Evolutionary conservation across 2,329 filamentous ascomycete genomes (phyloP).

Genomic region (Nothophoma quercina): DNA sequence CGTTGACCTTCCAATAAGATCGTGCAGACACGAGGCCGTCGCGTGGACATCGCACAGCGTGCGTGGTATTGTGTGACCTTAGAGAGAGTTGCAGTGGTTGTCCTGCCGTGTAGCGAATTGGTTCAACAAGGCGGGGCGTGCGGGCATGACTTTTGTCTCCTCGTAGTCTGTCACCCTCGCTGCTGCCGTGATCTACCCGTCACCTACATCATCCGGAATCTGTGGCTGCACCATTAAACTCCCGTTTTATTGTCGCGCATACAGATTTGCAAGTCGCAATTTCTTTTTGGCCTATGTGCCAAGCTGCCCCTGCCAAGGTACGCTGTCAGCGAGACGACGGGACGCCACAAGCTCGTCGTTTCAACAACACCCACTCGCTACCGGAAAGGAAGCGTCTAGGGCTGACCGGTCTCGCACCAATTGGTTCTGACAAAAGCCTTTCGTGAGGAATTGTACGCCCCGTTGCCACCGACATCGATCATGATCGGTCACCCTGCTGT

Average conservation of each 20-base stretch:
- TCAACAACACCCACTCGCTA: conserved; percentile 9
- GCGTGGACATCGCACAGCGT: conserved; percentile 12
- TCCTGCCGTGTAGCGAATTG: background rate
- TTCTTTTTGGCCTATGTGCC: conserved; percentile 2
- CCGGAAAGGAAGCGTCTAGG: background rate
- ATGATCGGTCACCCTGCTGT: conserved; percentile 15
- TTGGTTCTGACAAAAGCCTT: conserved; percentile 5
- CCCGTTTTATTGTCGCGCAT: background rate
- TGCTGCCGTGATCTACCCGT: conserved; percentile 10
- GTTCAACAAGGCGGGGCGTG: background rate
- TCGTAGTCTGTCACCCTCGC: background rate
- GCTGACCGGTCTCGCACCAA: conserved; percentile 2
- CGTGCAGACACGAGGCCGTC: conserved; percentile 20
- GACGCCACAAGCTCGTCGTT: conserved; percentile 11
- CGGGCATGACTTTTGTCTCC: background rate
- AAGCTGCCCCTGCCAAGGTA: conserved; percentile 20
- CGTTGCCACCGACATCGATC: background rate
- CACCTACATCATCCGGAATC: background rate
- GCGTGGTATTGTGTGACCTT: conserved; percentile 7
- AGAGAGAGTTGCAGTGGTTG: background rate
- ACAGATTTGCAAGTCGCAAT: background rate
- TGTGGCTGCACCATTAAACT: conserved; percentile 4
- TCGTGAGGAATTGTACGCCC: conserved; percentile 4
- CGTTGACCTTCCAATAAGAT: conserved; percentile 12
- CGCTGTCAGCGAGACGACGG: conserved; percentile 2